Evolutionary conservation across 345 rosid genomes (phyloP).

Genomic region (Cardamine resedifolia): DNA sequence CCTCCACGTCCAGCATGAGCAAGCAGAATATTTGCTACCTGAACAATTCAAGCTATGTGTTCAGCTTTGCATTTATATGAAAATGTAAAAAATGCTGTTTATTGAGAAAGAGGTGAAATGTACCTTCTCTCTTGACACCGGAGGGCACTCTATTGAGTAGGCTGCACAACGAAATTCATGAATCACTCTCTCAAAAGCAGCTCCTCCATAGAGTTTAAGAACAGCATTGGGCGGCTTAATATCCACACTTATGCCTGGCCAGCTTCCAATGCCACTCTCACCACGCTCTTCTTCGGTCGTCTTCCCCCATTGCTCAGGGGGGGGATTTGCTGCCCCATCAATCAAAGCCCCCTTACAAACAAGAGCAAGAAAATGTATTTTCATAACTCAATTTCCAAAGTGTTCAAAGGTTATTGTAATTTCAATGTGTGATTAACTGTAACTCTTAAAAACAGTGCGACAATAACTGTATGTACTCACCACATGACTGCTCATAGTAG

Average conservation of each 20-base stretch:
- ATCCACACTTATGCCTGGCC: slow-evolving; percentile 83
- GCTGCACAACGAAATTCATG: slow-evolving; percentile 96
- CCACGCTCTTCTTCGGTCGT: slow-evolving; percentile 82
- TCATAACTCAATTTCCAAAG: slow-evolving; percentile 2
- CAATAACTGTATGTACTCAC: slow-evolving; percentile 41
- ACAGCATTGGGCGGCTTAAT: slow-evolving; percentile 89
- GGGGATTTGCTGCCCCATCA: slow-evolving; percentile 98
- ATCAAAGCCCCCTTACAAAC: slow-evolving; percentile 69
- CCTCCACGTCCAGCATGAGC: slow-evolving; percentile 96
- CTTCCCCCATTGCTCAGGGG: slow-evolving; percentile 98
- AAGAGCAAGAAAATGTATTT: slow-evolving; percentile 24
- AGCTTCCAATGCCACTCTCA: slow-evolving; percentile 86
- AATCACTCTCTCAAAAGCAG: slow-evolving; percentile 95
- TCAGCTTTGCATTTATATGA: background rate
- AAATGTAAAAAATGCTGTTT: background rate
- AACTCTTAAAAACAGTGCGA: background rate
- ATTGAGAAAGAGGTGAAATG: background rate
- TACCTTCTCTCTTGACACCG: slow-evolving; percentile 95
- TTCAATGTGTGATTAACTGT: background rate
- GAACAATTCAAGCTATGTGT: slow-evolving; percentile 25
- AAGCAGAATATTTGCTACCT: slow-evolving; percentile 94
- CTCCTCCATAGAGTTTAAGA: slow-evolving; percentile 95
- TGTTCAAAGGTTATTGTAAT: background rate
- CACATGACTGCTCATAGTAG: slow-evolving; percentile 86
- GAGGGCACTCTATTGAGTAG: slow-evolving; percentile 92